phyloP scores from a whole-genome alignment of 2,329 filamentous ascomycete species.

The Clonostachys chloroleuca region DNA sequence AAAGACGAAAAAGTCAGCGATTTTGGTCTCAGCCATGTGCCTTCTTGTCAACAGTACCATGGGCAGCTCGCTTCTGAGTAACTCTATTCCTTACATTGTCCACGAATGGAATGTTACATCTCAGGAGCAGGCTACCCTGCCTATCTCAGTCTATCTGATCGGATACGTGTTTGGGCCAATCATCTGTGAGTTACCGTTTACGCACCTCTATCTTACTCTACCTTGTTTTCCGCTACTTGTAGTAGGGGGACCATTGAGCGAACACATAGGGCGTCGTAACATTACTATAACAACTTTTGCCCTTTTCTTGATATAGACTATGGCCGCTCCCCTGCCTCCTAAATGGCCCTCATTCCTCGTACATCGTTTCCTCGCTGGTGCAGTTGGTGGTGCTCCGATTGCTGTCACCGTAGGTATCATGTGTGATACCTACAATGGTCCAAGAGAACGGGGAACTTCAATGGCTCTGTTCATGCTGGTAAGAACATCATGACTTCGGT shows the following conservation, averaged over 20 bases:
- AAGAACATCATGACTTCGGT: constrained; percentile 10
- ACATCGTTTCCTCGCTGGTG: constrained; percentile 49
- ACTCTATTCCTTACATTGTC: constrained; percentile 54
- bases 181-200: constrained; percentile 31
- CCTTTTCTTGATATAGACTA: constrained; percentile 43
- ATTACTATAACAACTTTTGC: constrained; percentile 38
- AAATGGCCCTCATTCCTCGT: constrained; percentile 47
- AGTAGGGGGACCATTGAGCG: constrained; percentile 52
- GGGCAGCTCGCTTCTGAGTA: constrained; percentile 59
- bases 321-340: constrained; percentile 51
- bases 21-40: constrained; percentile 50
- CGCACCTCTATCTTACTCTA: too few relatives aligned
- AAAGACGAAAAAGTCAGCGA: constrained; percentile 48
- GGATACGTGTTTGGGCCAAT: constrained; percentile 60
- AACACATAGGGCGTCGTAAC: constrained; percentile 55
- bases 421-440: constrained; percentile 59
- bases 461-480: constrained; percentile 64
- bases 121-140: constrained; percentile 40
- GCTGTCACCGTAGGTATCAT: constrained; percentile 59
- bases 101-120: constrained; percentile 51
- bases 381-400: constrained; percentile 54
- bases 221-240: too few relatives aligned
- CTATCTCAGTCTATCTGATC: constrained; percentile 59
- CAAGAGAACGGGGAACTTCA: constrained; percentile 41
- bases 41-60: constrained; percentile 66